Conservation (phyloP, 768 basidiomycete genomes). For the Macrocybe gigantea region DNA sequence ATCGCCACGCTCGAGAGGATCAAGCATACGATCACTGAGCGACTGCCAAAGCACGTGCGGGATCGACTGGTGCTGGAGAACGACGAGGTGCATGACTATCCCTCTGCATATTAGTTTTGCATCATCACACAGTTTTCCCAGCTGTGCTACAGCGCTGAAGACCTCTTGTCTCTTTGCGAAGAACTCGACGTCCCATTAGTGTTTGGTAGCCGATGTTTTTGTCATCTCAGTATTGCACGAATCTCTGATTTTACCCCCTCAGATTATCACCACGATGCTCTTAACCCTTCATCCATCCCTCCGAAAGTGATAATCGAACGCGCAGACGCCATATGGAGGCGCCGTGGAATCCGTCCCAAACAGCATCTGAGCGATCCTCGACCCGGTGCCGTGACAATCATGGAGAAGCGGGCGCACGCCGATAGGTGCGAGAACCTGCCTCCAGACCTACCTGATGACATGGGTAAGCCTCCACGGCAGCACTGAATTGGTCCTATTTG, state of each 20-base stretch:
- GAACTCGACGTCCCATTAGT: slow-evolving; percentile 74
- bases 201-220: slow-evolving; percentile 35
- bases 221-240: slow-evolving; percentile 22
- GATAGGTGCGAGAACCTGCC: slow-evolving; percentile 75
- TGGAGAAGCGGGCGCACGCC: slow-evolving; percentile 85
- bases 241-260: slow-evolving; percentile 2
- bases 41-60: slow-evolving; percentile 59
- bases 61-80: slow-evolving; percentile 86
- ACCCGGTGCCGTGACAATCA: slow-evolving; percentile 74
- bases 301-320: slow-evolving; percentile 65
- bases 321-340: slow-evolving; percentile 67
- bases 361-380: slow-evolving; percentile 91
- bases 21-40: slow-evolving; percentile 56
- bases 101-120: neutral
- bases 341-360: slow-evolving; percentile 80
- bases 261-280: slow-evolving; percentile 81
- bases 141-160: slow-evolving; percentile 86
- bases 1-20: slow-evolving; percentile 61
- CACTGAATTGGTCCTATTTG: slow-evolving; percentile 6
- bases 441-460: slow-evolving; percentile 55
- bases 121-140: slow-evolving; percentile 9
- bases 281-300: slow-evolving; percentile 56
- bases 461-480: slow-evolving; percentile 35
- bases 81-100: slow-evolving; percentile 62
- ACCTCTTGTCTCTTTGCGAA: slow-evolving; percentile 81